Percentiles rank a stretch among this genome's conserved stretches.
Evolutionary conservation across 495 filamentous ascomycete species (phyloP).

Genomic region (Aspergillus bertholletiae): DNA sequence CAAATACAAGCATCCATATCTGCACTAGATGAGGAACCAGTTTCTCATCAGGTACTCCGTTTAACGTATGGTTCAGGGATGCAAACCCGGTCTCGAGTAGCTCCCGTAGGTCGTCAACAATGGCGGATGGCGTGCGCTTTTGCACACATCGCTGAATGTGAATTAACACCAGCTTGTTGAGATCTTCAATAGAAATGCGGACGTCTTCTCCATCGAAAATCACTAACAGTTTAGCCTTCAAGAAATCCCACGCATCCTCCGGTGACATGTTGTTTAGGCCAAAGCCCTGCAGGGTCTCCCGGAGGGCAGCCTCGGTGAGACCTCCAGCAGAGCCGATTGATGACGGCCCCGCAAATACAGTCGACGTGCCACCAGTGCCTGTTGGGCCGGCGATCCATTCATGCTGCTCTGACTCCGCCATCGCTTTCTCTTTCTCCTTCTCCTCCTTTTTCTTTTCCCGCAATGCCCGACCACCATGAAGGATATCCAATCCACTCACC

Average conservation of each 20-base stretch:
- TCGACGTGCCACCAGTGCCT: slow-evolving; percentile 18
- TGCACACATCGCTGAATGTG: slow-evolving; percentile 77
- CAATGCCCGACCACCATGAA: slow-evolving; percentile 80
- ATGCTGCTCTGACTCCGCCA: slow-evolving; percentile 38
- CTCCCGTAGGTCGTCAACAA: slow-evolving; percentile 78
- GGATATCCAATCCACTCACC: slow-evolving; percentile 76
- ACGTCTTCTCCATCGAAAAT: slow-evolving; percentile 94
- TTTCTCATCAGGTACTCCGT: slow-evolving; percentile 73
- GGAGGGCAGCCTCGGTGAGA: slow-evolving; percentile 37
- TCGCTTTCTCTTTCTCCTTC: slow-evolving; percentile 77
- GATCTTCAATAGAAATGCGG: slow-evolving; percentile 85
- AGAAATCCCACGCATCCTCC: slow-evolving; percentile 92
- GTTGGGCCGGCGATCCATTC: slow-evolving; percentile 41
- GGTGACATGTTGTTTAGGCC: slow-evolving; percentile 77
- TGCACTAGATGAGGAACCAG: slow-evolving; percentile 85
- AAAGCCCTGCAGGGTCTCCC: slow-evolving; percentile 53
- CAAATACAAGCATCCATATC: slow-evolving; percentile 90
- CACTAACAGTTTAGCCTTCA: slow-evolving; percentile 85
- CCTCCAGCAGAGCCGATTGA: slow-evolving; percentile 30
- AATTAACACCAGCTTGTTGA: slow-evolving; percentile 82
- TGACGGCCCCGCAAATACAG: slow-evolving; percentile 35
- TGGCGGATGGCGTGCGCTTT: slow-evolving; percentile 59
- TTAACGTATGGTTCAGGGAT: slow-evolving; percentile 77
- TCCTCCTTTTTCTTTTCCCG: slow-evolving; percentile 89
- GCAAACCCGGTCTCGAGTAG: slow-evolving; percentile 78